Evolutionary conservation across 2,329 filamentous ascomycete species (phyloP), one percentile per base, ranked within the genome.

Genomic region (Trichoderma polysporum): DNA sequence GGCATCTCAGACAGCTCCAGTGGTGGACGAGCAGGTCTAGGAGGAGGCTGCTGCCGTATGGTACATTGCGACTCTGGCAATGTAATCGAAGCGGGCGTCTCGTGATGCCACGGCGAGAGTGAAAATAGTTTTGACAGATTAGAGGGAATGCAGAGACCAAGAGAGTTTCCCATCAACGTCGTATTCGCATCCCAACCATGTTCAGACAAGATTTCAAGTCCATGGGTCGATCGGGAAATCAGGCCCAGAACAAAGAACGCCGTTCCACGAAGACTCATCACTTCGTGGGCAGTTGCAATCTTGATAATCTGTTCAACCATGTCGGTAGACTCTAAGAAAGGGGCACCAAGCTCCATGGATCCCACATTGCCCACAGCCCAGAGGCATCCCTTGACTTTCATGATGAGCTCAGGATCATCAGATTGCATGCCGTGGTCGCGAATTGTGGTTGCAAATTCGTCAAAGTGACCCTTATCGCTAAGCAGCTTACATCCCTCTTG

Each of bases 331-430:
- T 97, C 95, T 3, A 99, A 84, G 76, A 99, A 99, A 0, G 93
- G 93, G 1, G 94, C 94, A 1, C 95, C 95, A 1, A 97, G 88
- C 73, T 98, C 94, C 94, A 99, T 98, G 0, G 94, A 97, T 0
- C 95, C 95, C 41, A 99, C 94, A 73, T 99, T 99, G 27, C 95
- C 95, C 1, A 99, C 93, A 0, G 95, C 95, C 95, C 95, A 99
- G 56, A 99, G 83, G 76, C 93, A 97, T 8, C 94, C 95, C 78
- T 99, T 99, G 70, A 98, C 93, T 76, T 97, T 98, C 67, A 93
- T 88, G 52, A 98, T 89, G 27, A 90, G 86, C 77, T 99, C 95
- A 0, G 86, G 77, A 73, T 99, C 95, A 71, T 96, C 91, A 49
- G 90, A 89, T 72, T 95, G 91, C 82, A 94, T 90, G 39, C 90